These are phyloP conservation scores for Plasmodium inui DNA, from an alignment of 169 alveolate species.

Conservation along the genomic window DNA sequence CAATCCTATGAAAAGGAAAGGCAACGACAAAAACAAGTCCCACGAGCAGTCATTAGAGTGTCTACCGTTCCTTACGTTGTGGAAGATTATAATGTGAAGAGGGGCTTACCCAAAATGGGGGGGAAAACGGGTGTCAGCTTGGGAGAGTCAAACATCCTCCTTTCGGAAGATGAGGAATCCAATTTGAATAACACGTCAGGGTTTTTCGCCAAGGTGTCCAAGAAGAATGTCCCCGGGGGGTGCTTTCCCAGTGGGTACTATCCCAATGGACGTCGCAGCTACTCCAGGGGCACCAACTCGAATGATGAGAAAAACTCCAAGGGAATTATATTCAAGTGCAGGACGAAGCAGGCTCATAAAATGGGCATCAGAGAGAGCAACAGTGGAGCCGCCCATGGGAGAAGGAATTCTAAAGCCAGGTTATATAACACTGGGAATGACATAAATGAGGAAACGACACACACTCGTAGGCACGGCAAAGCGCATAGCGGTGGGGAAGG, in stretches of 20 bases:
- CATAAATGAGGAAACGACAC: neutral
- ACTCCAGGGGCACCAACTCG: neutral
- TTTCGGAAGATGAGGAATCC: slow-evolving; percentile 16
- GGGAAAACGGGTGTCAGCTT: neutral
- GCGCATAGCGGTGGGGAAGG: neutral
- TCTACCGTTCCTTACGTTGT: slow-evolving; percentile 20
- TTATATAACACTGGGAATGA: neutral
- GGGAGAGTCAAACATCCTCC: neutral
- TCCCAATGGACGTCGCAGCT: neutral
- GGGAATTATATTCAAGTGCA: slow-evolving; percentile 16
- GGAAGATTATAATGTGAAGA: slow-evolving; percentile 7
- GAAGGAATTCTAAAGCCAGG: neutral
- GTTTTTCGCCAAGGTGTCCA: slow-evolving; percentile 41
- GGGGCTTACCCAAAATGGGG: neutral
- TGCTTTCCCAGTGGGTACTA: neutral
- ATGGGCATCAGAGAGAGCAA: neutral
- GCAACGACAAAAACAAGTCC: neutral
- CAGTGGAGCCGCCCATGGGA: neutral
- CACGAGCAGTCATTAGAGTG: slow-evolving; percentile 24
- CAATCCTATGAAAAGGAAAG: slow-evolving; percentile 68
- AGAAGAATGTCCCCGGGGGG: neutral
- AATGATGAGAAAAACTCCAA: slow-evolving; percentile 12
- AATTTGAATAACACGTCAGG: slow-evolving; percentile 28
- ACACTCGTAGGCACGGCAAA: neutral
- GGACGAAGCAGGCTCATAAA: neutral